A percentile compares a stretch with the other conserved stretches of the same genome.
phyloP scores from a whole-genome alignment of 163 green algal genomes.

The Chloroidium sp. region DNA sequence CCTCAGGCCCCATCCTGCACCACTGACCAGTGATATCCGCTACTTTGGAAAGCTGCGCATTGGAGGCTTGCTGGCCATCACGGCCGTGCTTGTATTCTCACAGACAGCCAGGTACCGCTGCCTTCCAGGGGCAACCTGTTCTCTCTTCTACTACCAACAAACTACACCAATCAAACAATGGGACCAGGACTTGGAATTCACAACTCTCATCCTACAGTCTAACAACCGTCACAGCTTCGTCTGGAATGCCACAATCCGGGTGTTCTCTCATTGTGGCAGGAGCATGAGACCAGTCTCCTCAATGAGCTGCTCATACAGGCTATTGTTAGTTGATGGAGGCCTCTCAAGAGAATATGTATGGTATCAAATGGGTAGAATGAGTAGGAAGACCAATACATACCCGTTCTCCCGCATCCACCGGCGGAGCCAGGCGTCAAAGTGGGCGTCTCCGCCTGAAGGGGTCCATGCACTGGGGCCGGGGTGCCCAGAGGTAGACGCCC shows the following conservation, averaged over 20 bases:
- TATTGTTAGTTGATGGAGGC: not conserved
- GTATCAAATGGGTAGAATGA: not conserved
- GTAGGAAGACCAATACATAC: not conserved
- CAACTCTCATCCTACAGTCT: too few species aligned
- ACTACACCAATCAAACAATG: too few species aligned
- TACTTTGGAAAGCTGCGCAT: too few species aligned
- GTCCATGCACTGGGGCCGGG: not conserved
- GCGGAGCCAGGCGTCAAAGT: conserved; percentile 18
- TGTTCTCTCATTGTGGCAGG: too few species aligned
- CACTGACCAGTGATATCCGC: too few species aligned
- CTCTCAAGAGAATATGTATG: not conserved
- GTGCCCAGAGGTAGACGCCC: not conserved
- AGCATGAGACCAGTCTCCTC: too few species aligned
- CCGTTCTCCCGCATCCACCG: conserved; percentile 2
- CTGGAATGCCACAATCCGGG: too few species aligned
- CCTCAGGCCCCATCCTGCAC: not conserved
- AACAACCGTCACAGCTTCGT: too few species aligned
- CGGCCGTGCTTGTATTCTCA: not conserved
- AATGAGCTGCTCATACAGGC: not conserved
- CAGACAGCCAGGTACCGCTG: not conserved
- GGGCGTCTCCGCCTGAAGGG: conserved; percentile 3
- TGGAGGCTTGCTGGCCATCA: too few species aligned
- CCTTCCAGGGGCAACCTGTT: too few species aligned
- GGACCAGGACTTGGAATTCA: too few species aligned
- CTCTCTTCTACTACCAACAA: too few species aligned